Percentiles rank a stretch among this genome's conserved stretches.
phyloP scores from a whole-genome alignment of 495 filamentous ascomycete species.

The Delitschia confertaspora region DNA sequence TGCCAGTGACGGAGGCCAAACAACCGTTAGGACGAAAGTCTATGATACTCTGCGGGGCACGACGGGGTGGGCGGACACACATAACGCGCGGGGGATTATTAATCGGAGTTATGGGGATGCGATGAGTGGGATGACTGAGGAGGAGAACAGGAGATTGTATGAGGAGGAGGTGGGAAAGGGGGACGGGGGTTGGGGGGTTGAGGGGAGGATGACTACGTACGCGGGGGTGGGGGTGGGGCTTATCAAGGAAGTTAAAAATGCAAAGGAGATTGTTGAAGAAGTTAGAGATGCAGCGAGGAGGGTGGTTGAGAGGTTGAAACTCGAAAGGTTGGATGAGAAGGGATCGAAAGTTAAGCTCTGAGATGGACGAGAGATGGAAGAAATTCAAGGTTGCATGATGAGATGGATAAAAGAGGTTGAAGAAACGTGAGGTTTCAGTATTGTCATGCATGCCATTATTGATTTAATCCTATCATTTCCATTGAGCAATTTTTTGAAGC shows the following conservation, averaged over 20 bases:
- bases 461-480: too few relatives aligned
- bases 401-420: too few relatives aligned
- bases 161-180: constrained; percentile 41
- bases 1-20: constrained; percentile 53
- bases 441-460: too few relatives aligned
- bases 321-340: too few relatives aligned
- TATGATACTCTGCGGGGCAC: constrained; percentile 66
- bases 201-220: constrained; percentile 63
- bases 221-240: constrained; percentile 49
- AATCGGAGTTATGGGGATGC: constrained; percentile 55
- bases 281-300: constrained; percentile 28
- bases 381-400: too few relatives aligned
- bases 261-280: constrained; percentile 40
- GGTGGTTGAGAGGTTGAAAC: constrained; percentile 20
- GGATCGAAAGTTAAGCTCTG: not conserved
- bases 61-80: constrained; percentile 56
- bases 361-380: too few relatives aligned
- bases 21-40: constrained; percentile 55
- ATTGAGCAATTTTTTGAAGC: too few relatives aligned
- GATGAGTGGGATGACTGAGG: constrained; percentile 45
- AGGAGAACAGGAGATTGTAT: constrained; percentile 53
- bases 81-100: constrained; percentile 52
- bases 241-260: constrained; percentile 39
- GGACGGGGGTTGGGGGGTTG: constrained; percentile 53
- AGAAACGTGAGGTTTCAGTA: too few relatives aligned